These are phyloP conservation scores for Phytopythium oedochilum DNA, from an alignment of 352 stramenopile species.

Conservation along the genomic window DNA sequence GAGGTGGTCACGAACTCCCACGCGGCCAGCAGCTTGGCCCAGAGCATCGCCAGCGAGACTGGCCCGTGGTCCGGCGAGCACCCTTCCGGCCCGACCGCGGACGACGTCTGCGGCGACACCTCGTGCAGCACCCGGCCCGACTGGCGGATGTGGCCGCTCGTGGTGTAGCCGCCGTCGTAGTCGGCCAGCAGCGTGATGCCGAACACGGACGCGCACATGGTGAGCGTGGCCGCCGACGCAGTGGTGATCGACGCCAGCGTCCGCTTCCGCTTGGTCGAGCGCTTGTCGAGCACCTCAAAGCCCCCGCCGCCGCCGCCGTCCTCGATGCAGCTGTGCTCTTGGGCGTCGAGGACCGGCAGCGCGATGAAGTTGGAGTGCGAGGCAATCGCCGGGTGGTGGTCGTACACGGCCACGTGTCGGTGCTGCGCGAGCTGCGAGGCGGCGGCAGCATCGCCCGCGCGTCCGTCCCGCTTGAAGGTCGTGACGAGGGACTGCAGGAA, in stretches of 20 bases:
- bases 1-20: constrained; percentile 55
- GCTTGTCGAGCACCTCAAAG: constrained; percentile 12
- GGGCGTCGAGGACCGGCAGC: constrained; percentile 1
- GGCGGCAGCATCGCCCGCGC: constrained; percentile 3
- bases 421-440: constrained; percentile 13
- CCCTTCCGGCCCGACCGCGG: constrained; percentile 21
- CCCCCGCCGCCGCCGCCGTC: constrained; percentile 15
- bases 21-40: constrained; percentile 28
- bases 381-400: constrained; percentile 2
- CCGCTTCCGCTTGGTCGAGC: constrained; percentile 23
- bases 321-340: constrained; percentile 12
- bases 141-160: constrained; percentile 40
- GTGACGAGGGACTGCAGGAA: constrained; percentile 76
- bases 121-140: constrained; percentile 62
- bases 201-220: constrained; percentile 71
- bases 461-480: constrained; percentile 29
- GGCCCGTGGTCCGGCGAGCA: constrained; percentile 15
- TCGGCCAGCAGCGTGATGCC: constrained; percentile 69
- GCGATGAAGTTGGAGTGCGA: constrained; percentile 4
- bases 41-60: constrained; percentile 25
- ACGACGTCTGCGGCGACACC: constrained; percentile 21
- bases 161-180: constrained; percentile 28
- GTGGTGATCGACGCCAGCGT: constrained; percentile 29
- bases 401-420: constrained; percentile 15
- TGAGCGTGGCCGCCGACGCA: constrained; percentile 53